Conservation (phyloP, 768 basidiomycete species). For the Lentinula boryana region DNA sequence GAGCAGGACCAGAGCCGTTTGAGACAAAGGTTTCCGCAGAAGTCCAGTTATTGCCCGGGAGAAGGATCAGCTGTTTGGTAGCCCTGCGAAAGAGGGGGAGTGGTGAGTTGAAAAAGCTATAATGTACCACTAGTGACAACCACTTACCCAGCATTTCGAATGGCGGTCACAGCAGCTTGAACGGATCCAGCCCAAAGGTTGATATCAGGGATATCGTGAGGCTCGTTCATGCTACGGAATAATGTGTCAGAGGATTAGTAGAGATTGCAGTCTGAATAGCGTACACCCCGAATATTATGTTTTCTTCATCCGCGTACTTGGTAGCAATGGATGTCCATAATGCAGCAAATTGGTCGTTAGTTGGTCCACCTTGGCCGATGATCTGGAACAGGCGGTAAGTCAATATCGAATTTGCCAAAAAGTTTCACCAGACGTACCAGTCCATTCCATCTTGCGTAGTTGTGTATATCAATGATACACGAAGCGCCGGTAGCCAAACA, state of each 20-base stretch:
- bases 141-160: conserved; percentile 44
- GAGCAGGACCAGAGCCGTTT: conserved; percentile 43
- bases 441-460: conserved; percentile 53
- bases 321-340: conserved; percentile 49
- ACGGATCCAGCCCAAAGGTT: conserved; percentile 42
- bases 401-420: neutral
- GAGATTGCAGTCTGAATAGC: conserved; percentile 11
- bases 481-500: conserved; percentile 43
- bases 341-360: conserved; percentile 44
- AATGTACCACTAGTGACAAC: neutral
- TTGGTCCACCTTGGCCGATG: conserved; percentile 59
- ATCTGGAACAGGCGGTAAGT: conserved; percentile 24
- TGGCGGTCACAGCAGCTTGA: conserved; percentile 58
- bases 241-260: neutral
- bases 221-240: conserved; percentile 53
- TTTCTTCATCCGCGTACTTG: conserved; percentile 34
- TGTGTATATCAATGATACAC: conserved; percentile 56
- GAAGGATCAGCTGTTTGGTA: conserved; percentile 46
- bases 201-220: conserved; percentile 50
- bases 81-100: conserved; percentile 26
- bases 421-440: conserved; percentile 18
- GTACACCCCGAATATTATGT: conserved; percentile 44
- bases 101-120: neutral
- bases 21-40: conserved; percentile 45
- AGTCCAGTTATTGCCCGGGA: conserved; percentile 55